phyloP scores from a whole-genome alignment of 2,329 filamentous ascomycete species.

The Alternaria sp. region DNA sequence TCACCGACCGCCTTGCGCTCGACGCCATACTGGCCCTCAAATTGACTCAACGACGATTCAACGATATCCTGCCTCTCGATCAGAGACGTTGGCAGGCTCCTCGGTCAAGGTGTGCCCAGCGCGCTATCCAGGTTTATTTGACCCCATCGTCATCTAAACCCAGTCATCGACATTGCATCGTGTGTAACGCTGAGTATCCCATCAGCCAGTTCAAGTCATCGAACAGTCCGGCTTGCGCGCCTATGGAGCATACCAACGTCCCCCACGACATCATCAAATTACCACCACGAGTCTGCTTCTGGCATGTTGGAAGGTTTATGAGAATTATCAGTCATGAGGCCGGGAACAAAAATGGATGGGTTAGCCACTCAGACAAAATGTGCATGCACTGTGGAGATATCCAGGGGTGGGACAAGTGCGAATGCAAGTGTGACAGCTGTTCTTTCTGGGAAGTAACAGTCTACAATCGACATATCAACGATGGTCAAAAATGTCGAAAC shows the following conservation, averaged over 20 bases:
- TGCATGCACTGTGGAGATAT: slow-evolving; percentile 50
- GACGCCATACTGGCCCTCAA: slow-evolving; percentile 52
- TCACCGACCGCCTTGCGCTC: slow-evolving; percentile 47
- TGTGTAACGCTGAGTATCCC: slow-evolving; percentile 45
- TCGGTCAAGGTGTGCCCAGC: slow-evolving; percentile 38
- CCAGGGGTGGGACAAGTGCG: slow-evolving; percentile 36
- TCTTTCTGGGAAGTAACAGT: slow-evolving; percentile 34
- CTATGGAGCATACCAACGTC: not conserved
- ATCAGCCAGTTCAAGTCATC: slow-evolving; percentile 41
- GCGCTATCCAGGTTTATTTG: slow-evolving; percentile 42
- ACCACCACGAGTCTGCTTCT: slow-evolving; percentile 44
- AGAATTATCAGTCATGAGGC: slow-evolving; percentile 29
- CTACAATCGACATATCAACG: slow-evolving; percentile 46
- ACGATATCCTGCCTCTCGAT: slow-evolving; percentile 35
- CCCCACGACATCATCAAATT: slow-evolving; percentile 38
- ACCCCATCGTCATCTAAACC: slow-evolving; percentile 16
- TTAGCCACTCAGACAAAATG: slow-evolving; percentile 33
- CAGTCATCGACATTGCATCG: slow-evolving; percentile 37
- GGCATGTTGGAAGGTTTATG: slow-evolving; percentile 45
- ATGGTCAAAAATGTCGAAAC: slow-evolving; percentile 29
- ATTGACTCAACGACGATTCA: slow-evolving; percentile 45
- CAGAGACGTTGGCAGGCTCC: slow-evolving; percentile 21
- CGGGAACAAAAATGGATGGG: slow-evolving; percentile 43
- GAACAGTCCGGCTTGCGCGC: slow-evolving; percentile 39
- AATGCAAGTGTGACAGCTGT: slow-evolving; percentile 46